A percentile compares a stretch with the other conserved stretches of the same genome.
Evolutionary conservation across 257 asterid genomes (phyloP).

Genomic region (Phtheirospermum japonicum): DNA sequence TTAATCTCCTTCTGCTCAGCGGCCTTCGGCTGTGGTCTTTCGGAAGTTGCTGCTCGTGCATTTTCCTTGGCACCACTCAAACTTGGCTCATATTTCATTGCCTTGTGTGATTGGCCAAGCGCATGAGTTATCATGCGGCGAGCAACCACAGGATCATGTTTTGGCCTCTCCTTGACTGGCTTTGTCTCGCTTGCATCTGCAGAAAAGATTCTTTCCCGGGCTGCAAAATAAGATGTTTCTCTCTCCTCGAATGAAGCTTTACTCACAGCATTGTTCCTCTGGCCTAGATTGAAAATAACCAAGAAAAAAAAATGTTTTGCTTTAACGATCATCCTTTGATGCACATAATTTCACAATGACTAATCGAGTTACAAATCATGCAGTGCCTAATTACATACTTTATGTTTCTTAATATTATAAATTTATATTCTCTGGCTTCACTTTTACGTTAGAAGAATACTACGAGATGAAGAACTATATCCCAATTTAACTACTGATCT

Average conservation of each 20-base stretch:
- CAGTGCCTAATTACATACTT: no score
- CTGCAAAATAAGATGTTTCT: slow-evolving; percentile 67
- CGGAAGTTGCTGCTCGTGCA: slow-evolving; percentile 25
- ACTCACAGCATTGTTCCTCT: slow-evolving; percentile 26
- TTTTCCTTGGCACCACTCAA: slow-evolving; percentile 27
- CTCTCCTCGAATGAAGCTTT: slow-evolving; percentile 70
- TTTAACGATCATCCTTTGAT: no score
- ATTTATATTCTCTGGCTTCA: no score
- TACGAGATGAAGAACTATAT: no score
- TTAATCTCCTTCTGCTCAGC: slow-evolving; percentile 14
- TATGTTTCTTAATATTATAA: no score
- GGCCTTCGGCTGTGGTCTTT: slow-evolving; percentile 27
- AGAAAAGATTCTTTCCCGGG: slow-evolving; percentile 67
- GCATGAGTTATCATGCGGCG: slow-evolving; percentile 95
- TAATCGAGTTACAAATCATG: no score
- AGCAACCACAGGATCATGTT: slow-evolving; percentile 69
- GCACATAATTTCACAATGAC: no score
- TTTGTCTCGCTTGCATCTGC: slow-evolving; percentile 39
- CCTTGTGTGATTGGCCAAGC: slow-evolving; percentile 67
- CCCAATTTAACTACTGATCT: slow-evolving; percentile 15
- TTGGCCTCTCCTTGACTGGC: slow-evolving; percentile 64
- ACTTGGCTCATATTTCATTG: slow-evolving; percentile 31
- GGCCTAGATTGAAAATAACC: no score
- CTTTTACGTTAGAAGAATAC: no score
- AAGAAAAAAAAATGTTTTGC: no score